A percentile compares a stretch with the other conserved stretches of the same genome.
phyloP scores from a whole-genome alignment of 169 alveolate species.

The Cytauxzoon felis region DNA sequence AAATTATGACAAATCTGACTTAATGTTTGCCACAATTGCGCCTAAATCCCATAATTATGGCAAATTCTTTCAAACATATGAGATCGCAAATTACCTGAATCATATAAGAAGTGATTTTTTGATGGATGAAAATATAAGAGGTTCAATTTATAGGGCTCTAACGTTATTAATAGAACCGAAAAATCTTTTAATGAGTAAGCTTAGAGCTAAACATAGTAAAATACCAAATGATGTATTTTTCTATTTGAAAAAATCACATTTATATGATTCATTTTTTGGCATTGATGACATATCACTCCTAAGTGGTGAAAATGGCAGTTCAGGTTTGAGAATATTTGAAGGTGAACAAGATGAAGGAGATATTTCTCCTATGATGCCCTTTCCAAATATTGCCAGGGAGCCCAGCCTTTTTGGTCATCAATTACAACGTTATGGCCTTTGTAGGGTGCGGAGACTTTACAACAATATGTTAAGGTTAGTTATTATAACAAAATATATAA shows the following conservation, averaged over 20 bases:
- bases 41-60: constrained; percentile 29
- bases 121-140: constrained; percentile 28
- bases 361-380: constrained; percentile 38
- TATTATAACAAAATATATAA: not conserved
- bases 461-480: constrained; percentile 9
- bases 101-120: constrained; percentile 25
- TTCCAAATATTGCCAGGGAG: constrained; percentile 15
- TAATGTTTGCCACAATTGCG: constrained; percentile 46
- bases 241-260: constrained; percentile 25
- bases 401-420: constrained; percentile 17
- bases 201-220: constrained; percentile 48
- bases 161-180: constrained; percentile 41
- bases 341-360: not conserved
- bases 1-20: constrained; percentile 13
- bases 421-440: constrained; percentile 14
- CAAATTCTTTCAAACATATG: constrained; percentile 34
- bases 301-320: constrained; percentile 7
- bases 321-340: not conserved
- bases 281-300: too few species aligned
- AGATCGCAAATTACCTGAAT: constrained; percentile 9
- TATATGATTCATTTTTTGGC: constrained; percentile 30
- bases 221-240: constrained; percentile 52
- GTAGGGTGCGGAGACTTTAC: constrained; percentile 22
- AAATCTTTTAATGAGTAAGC: constrained; percentile 36
- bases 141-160: constrained; percentile 8